Percentiles rank a stretch among this genome's conserved stretches.
phyloP scores from a whole-genome alignment of 1,284 basidiomycete genomes.

The Ustilago esculenta region DNA sequence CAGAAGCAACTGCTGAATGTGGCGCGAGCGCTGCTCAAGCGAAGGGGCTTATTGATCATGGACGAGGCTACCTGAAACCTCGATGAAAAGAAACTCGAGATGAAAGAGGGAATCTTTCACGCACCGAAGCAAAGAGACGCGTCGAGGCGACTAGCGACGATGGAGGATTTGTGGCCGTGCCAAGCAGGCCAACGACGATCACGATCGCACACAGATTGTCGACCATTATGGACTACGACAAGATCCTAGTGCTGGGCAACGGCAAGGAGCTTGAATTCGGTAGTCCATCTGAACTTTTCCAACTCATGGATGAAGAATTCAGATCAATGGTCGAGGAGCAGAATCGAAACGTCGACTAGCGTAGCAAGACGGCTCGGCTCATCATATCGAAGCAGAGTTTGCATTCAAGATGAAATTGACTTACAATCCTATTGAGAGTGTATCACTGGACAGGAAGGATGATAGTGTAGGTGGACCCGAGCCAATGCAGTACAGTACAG shows the following conservation, averaged over 20 bases:
- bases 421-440: neutral
- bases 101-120: no score
- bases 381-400: no score
- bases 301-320: slow-evolving; percentile 22
- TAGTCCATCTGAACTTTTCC: slow-evolving; percentile 21
- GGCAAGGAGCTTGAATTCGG: slow-evolving; percentile 75
- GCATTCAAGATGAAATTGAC: no score
- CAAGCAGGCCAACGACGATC: slow-evolving; percentile 28
- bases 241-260: slow-evolving; percentile 78
- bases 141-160: slow-evolving; percentile 48
- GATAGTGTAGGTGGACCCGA: no score
- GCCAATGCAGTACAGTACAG: no score
- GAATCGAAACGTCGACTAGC: slow-evolving; percentile 8
- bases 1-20: slow-evolving; percentile 66
- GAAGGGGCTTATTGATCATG: slow-evolving; percentile 70
- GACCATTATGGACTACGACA: slow-evolving; percentile 78
- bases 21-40: slow-evolving; percentile 71
- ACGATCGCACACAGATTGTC: slow-evolving; percentile 73
- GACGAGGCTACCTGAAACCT: slow-evolving; percentile 68
- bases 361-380: no score
- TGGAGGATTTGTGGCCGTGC: neutral
- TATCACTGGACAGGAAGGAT: no score
- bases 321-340: slow-evolving; percentile 32
- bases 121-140: slow-evolving; percentile 2
- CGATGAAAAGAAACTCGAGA: no score